Evolutionary conservation across 129 eudicot species (phyloP).

Genomic region (Tagetes erecta): DNA sequence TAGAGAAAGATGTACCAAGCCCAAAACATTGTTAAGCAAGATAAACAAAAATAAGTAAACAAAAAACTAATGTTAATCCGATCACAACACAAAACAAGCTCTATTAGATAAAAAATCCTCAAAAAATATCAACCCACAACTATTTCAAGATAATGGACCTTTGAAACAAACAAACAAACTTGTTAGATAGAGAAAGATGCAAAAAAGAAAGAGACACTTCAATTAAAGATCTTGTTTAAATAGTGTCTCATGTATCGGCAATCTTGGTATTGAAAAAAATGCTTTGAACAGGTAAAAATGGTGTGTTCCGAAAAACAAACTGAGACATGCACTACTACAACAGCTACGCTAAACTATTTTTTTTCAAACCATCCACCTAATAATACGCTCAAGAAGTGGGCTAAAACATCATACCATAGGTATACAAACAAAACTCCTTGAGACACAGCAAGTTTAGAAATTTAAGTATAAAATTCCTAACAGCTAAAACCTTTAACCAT

Average conservation of each 20-base stretch:
- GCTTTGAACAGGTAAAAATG: too few relatives aligned
- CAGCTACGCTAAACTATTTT: too few relatives aligned
- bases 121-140: not conserved
- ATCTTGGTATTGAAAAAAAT: too few relatives aligned
- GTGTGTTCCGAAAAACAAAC: too few relatives aligned
- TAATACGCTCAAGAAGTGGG: too few relatives aligned
- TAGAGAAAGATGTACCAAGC: not conserved
- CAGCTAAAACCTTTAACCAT: not conserved
- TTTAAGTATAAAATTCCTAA: not conserved
- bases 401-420: not conserved
- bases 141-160: not conserved
- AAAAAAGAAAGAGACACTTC: too few relatives aligned
- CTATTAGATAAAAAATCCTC: not conserved
- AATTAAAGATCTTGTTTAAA: too few relatives aligned
- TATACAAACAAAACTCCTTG: not conserved
- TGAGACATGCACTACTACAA: too few relatives aligned
- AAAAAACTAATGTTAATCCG: not conserved
- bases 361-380: too few relatives aligned
- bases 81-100: not conserved
- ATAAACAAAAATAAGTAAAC: not conserved
- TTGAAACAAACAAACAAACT: not conserved
- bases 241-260: too few relatives aligned
- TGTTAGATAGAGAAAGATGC: not conserved
- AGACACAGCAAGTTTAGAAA: too few relatives aligned
- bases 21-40: not conserved